A percentile compares a stretch with the other conserved stretches of the same genome.
Conservation (phyloP, 495 filamentous ascomycete genomes). For the Penicillium paradoxum region DNA sequence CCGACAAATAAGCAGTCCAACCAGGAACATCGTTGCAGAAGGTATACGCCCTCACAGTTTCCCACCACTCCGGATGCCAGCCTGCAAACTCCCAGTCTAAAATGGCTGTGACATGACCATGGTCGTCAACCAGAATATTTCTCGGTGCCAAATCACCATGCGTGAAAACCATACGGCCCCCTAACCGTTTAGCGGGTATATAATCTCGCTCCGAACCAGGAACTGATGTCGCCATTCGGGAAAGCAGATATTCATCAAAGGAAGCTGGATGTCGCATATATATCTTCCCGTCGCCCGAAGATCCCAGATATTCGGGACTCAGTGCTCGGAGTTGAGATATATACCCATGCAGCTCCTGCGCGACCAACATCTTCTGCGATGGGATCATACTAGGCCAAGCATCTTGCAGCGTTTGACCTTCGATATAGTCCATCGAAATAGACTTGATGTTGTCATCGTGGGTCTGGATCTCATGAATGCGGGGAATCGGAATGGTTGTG, state of each 20-base stretch:
- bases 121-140: slow-evolving; percentile 4
- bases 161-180: not conserved
- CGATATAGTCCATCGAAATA: not conserved
- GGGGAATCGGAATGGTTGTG: not conserved
- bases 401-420: not conserved
- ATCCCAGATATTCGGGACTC: not conserved
- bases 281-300: not conserved
- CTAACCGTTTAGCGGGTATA: not conserved
- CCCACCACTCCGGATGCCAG: not conserved
- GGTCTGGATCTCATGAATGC: not conserved
- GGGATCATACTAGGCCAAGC: not conserved
- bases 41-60: not conserved
- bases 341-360: not conserved
- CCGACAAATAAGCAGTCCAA: not conserved
- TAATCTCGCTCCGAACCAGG: not conserved
- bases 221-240: not conserved
- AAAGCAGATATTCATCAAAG: not conserved
- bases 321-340: not conserved
- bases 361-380: not conserved
- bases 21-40: not conserved
- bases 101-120: not conserved
- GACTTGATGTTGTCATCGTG: not conserved
- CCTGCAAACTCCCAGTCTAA: slow-evolving; percentile 4
- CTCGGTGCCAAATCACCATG: slow-evolving; percentile 8
- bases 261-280: not conserved